These are phyloP conservation scores for Flammula alnicola DNA, from an alignment of 1,284 basidiomycete genomes.

Conservation along the genomic window DNA sequence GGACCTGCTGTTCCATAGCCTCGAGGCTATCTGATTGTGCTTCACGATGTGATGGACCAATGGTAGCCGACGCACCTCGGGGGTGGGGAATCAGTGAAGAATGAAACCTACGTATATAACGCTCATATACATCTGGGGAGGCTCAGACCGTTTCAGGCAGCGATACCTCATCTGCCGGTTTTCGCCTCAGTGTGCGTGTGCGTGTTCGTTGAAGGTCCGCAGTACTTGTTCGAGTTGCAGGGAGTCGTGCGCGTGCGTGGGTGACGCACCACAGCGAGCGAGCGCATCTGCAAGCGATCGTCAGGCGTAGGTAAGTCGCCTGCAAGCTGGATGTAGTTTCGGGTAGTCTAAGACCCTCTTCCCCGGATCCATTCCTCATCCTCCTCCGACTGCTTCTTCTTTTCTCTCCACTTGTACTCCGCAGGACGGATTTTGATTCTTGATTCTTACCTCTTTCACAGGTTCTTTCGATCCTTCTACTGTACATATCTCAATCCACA, in stretches of 20 bases:
- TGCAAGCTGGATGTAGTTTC: slow-evolving; percentile 1
- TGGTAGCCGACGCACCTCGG: too few relatives aligned
- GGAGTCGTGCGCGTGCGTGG: not conserved
- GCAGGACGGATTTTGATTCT: slow-evolving; percentile 12
- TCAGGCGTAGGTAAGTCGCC: slow-evolving; percentile 1
- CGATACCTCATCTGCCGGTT: too few relatives aligned
- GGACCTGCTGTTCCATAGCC: slow-evolving; percentile 17
- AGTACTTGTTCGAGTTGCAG: too few relatives aligned
- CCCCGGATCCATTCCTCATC: not conserved
- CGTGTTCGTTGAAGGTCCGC: too few relatives aligned
- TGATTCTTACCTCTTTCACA: too few relatives aligned
- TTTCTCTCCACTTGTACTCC: slow-evolving; percentile 5
- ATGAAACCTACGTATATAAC: too few relatives aligned
- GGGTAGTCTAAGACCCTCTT: not conserved
- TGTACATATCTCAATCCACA: too few relatives aligned
- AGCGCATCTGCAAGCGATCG: slow-evolving; percentile 4
- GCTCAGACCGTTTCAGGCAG: too few relatives aligned
- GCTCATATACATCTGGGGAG: too few relatives aligned
- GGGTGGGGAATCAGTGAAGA: too few relatives aligned
- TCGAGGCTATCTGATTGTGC: slow-evolving; percentile 10
- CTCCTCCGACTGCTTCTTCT: slow-evolving; percentile 3
- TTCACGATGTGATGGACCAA: not conserved
- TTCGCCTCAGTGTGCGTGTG: too few relatives aligned
- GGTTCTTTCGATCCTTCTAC: too few relatives aligned
- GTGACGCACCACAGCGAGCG: not conserved